Evolutionary conservation across 495 filamentous ascomycete genomes (phyloP).

Genomic region (Aspergillus olivimuriae): DNA sequence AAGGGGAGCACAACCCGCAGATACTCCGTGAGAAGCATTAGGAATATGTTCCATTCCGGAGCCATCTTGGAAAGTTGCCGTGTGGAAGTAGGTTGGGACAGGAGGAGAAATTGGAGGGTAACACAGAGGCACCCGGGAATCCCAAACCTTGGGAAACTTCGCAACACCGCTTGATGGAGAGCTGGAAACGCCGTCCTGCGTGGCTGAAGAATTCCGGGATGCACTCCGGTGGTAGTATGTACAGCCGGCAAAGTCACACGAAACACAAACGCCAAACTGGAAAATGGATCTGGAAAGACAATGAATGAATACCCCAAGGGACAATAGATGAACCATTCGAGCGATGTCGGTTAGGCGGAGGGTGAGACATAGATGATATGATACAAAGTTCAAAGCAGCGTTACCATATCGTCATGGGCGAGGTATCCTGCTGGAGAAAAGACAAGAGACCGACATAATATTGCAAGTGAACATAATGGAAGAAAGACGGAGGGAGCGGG

Average conservation of each 20-base stretch:
- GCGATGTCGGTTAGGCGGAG: neutral
- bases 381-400: conserved; percentile 2
- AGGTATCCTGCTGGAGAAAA: no score
- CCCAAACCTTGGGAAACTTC: no score
- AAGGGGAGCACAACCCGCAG: no score
- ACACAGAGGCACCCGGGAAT: conserved; percentile 1
- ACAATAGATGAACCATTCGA: conserved; percentile 3
- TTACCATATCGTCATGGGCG: conserved; percentile 4
- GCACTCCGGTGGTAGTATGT: conserved; percentile 2
- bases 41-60: no score
- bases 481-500: no score
- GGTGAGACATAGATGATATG: neutral
- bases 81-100: neutral
- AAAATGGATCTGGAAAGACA: no score
- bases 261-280: conserved; percentile 3
- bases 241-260: conserved; percentile 3
- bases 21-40: no score
- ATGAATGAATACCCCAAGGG: no score
- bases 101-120: conserved; percentile 3
- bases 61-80: no score
- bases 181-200: conserved; percentile 1
- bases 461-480: neutral
- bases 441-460: neutral
- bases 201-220: conserved; percentile 2
- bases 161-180: neutral